Conservation (phyloP, 202 grass and related monocot species). For the Alloteropsis angusta region DNA sequence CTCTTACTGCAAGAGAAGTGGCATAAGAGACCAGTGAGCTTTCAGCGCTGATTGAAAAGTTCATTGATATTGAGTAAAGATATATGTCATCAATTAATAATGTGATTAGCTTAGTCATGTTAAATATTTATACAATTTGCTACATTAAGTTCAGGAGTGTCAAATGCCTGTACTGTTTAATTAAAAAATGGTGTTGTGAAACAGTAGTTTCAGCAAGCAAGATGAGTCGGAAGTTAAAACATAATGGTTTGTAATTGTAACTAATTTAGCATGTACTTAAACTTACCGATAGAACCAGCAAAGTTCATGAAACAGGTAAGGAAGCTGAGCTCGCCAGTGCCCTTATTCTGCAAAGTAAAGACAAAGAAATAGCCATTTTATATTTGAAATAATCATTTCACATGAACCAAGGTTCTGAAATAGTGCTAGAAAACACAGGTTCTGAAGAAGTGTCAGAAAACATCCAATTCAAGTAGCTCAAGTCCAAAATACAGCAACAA, state of each 20-base stretch:
- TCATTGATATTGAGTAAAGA: neutral
- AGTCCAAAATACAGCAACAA: too few relatives aligned
- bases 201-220: neutral
- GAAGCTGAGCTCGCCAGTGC: constrained; percentile 80
- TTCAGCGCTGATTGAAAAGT: neutral
- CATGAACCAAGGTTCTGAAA: neutral
- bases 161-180: neutral
- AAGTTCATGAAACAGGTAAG: constrained; percentile 94
- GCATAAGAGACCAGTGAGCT: constrained; percentile 17
- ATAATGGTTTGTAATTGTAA: neutral
- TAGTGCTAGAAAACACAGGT: neutral
- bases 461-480: neutral
- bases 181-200: neutral
- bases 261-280: constrained; percentile 6
- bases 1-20: constrained; percentile 56
- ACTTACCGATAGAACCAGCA: constrained; percentile 75
- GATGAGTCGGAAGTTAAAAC: neutral
- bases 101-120: neutral
- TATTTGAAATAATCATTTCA: constrained; percentile 19
- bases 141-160: too few relatives aligned
- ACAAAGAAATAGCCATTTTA: constrained; percentile 7
- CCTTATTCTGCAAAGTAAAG: constrained; percentile 73
- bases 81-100: neutral
- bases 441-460: neutral
- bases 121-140: too few relatives aligned